phyloP scores from a whole-genome alignment of 1,284 basidiomycete species.

The Xerocomus amazonicus region DNA sequence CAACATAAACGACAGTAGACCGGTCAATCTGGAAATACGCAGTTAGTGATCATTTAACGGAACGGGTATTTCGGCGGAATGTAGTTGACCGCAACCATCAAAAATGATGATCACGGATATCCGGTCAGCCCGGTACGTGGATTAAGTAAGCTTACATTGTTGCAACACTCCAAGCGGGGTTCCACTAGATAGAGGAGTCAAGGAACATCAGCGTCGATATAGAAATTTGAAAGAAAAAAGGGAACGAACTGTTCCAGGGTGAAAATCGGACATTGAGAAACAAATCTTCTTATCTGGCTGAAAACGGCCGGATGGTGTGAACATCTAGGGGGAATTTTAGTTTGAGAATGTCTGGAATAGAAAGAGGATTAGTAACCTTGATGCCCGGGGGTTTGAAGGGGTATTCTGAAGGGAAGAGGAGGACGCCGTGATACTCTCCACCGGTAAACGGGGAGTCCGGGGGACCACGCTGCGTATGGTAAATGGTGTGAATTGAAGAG shows the following conservation, averaged over 20 bases:
- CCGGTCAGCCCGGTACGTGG: constrained; percentile 4
- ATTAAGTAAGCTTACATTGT: constrained; percentile 65
- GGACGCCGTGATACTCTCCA: constrained; percentile 90
- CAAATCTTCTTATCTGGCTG: constrained; percentile 93
- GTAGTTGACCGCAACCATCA: constrained; percentile 15
- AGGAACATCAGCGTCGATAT: background rate
- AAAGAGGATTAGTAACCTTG: constrained; percentile 58
- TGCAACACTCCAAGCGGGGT: constrained; percentile 90
- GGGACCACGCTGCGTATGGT: constrained; percentile 69
- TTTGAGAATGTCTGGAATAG: constrained; percentile 4
- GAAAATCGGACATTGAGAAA: constrained; percentile 95
- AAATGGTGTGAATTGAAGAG: constrained; percentile 7
- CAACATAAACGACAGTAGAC: constrained; percentile 92
- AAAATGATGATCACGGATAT: constrained; percentile 9
- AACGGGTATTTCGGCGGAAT: constrained; percentile 12
- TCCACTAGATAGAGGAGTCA: constrained; percentile 59
- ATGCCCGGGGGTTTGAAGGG: constrained; percentile 95
- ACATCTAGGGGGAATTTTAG: constrained; percentile 56
- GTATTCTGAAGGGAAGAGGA: constrained; percentile 89
- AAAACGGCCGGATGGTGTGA: constrained; percentile 92
- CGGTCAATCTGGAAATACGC: constrained; percentile 69
- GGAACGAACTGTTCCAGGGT: constrained; percentile 77
- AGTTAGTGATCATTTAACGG: constrained; percentile 9
- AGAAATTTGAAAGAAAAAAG: background rate
- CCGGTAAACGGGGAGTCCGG: constrained; percentile 90